A percentile compares a stretch with the other conserved stretches of the same genome.
Evolutionary conservation across 495 filamentous ascomycete genomes (phyloP).

Genomic region (Patellaria atrata): DNA sequence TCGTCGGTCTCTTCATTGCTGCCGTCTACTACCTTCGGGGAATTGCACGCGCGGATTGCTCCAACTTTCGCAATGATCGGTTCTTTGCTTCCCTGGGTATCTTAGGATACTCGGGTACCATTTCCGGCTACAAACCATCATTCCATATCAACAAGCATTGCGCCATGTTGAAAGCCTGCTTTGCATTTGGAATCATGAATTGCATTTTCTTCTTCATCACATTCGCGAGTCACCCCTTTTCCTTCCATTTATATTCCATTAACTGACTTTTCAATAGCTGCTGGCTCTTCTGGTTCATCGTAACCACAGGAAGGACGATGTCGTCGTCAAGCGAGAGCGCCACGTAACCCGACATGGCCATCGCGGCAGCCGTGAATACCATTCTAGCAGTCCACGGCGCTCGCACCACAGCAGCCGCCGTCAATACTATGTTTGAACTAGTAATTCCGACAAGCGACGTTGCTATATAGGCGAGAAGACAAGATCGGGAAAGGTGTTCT

Average conservation of each 20-base stretch:
- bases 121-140: slow-evolving; percentile 29
- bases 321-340: slow-evolving; percentile 25
- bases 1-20: slow-evolving; percentile 74
- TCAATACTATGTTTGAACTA: too few species aligned
- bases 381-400: slow-evolving; percentile 21
- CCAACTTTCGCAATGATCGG: slow-evolving; percentile 32
- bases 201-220: slow-evolving; percentile 69
- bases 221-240: slow-evolving; percentile 20
- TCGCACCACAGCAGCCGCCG: slow-evolving; percentile 23
- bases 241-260: neutral
- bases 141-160: slow-evolving; percentile 56
- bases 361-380: slow-evolving; percentile 18
- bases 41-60: slow-evolving; percentile 53
- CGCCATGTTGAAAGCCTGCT: slow-evolving; percentile 76
- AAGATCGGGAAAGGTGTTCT: too few species aligned
- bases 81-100: slow-evolving; percentile 43
- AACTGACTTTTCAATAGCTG: slow-evolving; percentile 16
- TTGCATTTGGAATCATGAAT: slow-evolving; percentile 79
- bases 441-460: too few species aligned
- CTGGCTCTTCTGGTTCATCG: slow-evolving; percentile 28
- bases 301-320: slow-evolving; percentile 23
- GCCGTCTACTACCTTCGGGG: slow-evolving; percentile 60
- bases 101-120: slow-evolving; percentile 34
- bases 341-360: slow-evolving; percentile 20
- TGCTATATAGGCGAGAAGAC: too few species aligned